Evolutionary conservation across 2,329 filamentous ascomycete genomes (phyloP).

Genomic region (Sclerotinia nivalis): DNA sequence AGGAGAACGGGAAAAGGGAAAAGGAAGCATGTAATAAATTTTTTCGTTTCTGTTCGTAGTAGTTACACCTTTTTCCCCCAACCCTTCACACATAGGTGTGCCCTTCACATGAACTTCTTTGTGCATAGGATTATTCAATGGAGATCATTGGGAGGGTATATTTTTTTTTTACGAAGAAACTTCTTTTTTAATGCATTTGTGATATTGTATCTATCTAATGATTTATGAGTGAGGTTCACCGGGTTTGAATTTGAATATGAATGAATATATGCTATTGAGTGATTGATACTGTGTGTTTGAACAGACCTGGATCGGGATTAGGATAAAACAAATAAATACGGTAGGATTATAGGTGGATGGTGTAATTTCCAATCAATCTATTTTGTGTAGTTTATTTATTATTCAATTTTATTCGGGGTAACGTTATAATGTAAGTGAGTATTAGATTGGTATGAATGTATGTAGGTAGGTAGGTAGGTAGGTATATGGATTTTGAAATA

Average conservation of each 20-base stretch:
- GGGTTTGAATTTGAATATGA: neutral
- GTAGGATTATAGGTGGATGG: neutral
- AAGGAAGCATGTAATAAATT: constrained; percentile 35
- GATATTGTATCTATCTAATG: neutral
- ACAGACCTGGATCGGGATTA: neutral
- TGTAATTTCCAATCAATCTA: neutral
- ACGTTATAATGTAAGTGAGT: neutral
- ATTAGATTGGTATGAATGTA: neutral
- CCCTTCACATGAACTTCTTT: constrained; percentile 25
- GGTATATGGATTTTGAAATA: too few relatives aligned
- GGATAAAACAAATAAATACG: neutral
- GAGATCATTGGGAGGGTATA: constrained; percentile 25
- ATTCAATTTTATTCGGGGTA: neutral
- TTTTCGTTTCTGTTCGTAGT: constrained; percentile 27
- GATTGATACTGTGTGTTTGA: neutral
- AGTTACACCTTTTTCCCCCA: constrained; percentile 27
- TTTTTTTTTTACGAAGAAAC: constrained; percentile 12
- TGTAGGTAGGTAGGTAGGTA: neutral
- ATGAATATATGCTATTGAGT: neutral
- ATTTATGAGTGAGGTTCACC: neutral
- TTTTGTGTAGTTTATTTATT: neutral
- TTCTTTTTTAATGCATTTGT: constrained; percentile 8
- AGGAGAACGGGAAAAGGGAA: constrained; percentile 22
- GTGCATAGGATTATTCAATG: constrained; percentile 30
- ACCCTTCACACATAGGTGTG: neutral